A percentile compares a stretch with the other conserved stretches of the same genome.
Evolutionary conservation across 306 rosid genomes (phyloP).

Genomic region (Senna tora): DNA sequence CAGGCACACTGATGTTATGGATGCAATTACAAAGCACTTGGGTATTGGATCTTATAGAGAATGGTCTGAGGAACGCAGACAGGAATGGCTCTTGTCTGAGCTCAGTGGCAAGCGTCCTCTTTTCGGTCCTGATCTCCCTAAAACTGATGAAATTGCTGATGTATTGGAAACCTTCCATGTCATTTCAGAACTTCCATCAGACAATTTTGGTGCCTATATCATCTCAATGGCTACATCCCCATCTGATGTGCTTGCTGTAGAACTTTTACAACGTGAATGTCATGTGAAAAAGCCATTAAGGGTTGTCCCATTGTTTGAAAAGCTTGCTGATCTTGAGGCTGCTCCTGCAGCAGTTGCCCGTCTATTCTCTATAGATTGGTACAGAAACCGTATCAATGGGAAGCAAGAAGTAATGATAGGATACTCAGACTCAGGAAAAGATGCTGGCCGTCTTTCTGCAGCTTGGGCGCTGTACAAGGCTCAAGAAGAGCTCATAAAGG

Average conservation of each 20-base stretch:
- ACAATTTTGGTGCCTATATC: slow-evolving; percentile 83
- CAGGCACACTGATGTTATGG: slow-evolving; percentile 78
- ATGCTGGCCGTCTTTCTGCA: slow-evolving; percentile 87
- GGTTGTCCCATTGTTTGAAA: slow-evolving; percentile 86
- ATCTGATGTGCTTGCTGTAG: slow-evolving; percentile 85
- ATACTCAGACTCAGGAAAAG: slow-evolving; percentile 90
- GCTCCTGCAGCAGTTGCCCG: slow-evolving; percentile 82
- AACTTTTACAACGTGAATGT: slow-evolving; percentile 83
- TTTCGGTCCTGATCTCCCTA: slow-evolving; percentile 77
- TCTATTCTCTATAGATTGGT: slow-evolving; percentile 83
- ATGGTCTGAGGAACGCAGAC: slow-evolving; percentile 55
- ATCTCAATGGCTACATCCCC: slow-evolving; percentile 87
- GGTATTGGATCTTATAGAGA: slow-evolving; percentile 74
- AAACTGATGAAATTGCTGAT: slow-evolving; percentile 77
- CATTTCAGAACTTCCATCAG: slow-evolving; percentile 74
- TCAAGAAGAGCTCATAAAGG: slow-evolving; percentile 79
- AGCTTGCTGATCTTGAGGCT: slow-evolving; percentile 81
- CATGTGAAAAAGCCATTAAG: slow-evolving; percentile 65
- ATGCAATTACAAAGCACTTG: slow-evolving; percentile 75
- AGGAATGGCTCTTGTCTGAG: slow-evolving; percentile 83
- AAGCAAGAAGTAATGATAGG: slow-evolving; percentile 95
- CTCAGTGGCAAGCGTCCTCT: slow-evolving; percentile 87
- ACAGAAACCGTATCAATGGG: slow-evolving; percentile 76
- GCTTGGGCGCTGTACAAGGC: slow-evolving; percentile 88
- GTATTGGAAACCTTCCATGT: slow-evolving; percentile 76